Conservation (phyloP, 2,329 filamentous ascomycete genomes). For the Cladosporium sphaerospermum region DNA sequence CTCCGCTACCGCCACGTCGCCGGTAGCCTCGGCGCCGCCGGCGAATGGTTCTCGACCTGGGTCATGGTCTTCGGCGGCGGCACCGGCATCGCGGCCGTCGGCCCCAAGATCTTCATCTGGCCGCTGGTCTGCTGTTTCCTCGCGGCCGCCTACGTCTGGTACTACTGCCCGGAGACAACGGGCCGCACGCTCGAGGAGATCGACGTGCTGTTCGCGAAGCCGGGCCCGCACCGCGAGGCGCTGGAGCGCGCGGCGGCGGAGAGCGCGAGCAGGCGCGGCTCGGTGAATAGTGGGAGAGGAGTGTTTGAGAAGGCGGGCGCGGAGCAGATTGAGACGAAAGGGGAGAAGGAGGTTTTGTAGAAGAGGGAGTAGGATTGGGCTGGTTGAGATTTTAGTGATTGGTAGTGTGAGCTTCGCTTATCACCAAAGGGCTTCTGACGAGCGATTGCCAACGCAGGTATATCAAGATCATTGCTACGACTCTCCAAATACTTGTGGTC, state of each 20-base stretch:
- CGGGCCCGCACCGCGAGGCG: slow-evolving; percentile 2
- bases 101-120: slow-evolving; percentile 36
- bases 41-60: slow-evolving; percentile 34
- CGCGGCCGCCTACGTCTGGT: slow-evolving; percentile 23
- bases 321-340: not conserved
- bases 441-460: too few relatives aligned
- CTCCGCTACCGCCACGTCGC: slow-evolving; percentile 33
- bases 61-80: slow-evolving; percentile 33
- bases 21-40: slow-evolving; percentile 31
- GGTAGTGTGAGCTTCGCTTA: too few relatives aligned
- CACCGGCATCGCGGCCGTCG: slow-evolving; percentile 30
- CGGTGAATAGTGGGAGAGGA: not conserved
- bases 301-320: not conserved
- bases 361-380: too few relatives aligned
- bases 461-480: too few relatives aligned
- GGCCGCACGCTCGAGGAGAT: slow-evolving; percentile 18
- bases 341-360: not conserved
- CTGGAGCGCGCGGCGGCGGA: not conserved
- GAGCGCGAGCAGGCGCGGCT: not conserved
- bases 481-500: too few relatives aligned
- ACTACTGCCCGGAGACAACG: slow-evolving; percentile 23
- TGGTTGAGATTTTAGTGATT: too few relatives aligned
- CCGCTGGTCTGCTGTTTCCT: slow-evolving; percentile 29
- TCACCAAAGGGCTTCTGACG: too few relatives aligned
- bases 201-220: slow-evolving; percentile 16